Base-by-base conservation (phyloP, 2,329 filamentous ascomycete species). In the Aspergillus neotritici region DNA sequence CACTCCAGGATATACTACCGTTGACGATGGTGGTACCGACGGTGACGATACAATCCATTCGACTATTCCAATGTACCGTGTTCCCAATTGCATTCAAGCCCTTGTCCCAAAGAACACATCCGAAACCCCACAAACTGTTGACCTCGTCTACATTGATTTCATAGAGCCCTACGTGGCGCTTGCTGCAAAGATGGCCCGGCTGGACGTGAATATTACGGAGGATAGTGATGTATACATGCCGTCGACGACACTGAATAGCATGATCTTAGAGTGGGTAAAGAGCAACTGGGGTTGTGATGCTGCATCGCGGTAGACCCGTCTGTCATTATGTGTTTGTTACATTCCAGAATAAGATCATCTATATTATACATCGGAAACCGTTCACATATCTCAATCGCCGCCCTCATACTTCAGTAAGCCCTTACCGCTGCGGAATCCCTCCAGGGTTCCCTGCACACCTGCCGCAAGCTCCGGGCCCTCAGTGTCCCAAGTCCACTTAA, bases 141-240 rank as follows among this genome's bases (percentile, higher is more conserved):
- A 97, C 63, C 64, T 98, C 6, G 82, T 96, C 11, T 98, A 94
- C 61, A 79, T 94, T 45, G 89, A 94, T 62, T 98, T 96, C 63
- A 82, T 97, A 30, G 78, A 93, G 66, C 82, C 82, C 8, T 94
- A 86, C 78, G 71, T 97, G 31, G 66, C 94, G 13, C 69, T 84
- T 9, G 89, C 88, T 3, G 70, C 95, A 48, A 80, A 82, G 47
- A 81, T 76, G 52, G 61, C 78, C 8, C 76, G 76, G 2, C 63
- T 76, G 39, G 71, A 71, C 46, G 70, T 75, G 52, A 65, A 69
- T 32, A 63, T 69, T 14, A 61, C 67, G 29, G 52, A 55, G 17
- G 76, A 83, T 44, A 76, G 77, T 28, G 63, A 69, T 31, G 60
- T 64, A 12, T 82, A 76, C 50, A 71, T 78, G 56, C 66, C 70